Evolutionary conservation across 495 filamentous ascomycete species (phyloP), one percentile per base, ranked within the genome.

Genomic region (Achaetomiella virescens): DNA sequence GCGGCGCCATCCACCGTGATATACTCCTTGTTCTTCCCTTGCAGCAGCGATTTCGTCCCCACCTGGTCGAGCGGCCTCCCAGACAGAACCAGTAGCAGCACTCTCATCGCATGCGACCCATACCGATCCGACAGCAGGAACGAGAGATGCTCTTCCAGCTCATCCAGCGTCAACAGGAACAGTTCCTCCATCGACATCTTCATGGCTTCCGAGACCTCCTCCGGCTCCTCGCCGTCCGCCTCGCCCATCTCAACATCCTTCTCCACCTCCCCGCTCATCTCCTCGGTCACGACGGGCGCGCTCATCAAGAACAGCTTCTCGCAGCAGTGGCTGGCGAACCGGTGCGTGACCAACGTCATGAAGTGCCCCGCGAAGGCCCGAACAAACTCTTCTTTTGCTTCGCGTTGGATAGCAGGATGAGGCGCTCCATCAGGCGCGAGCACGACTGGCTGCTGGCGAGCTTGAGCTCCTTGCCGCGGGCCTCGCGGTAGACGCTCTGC

Each of bases 251-350:
- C 61, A 8, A 65, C 64, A 10, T 55, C 55, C 20, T 57, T 48
- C 14, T 61, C 65, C 21, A 46, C 57, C 33, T 55, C 48, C 31
- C 80, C 73, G 48, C 77, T 80, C 50, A 89, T 68, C 68, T 91
- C 88, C 58, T 85, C 72, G 20, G 85, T 87, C 22, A 96, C 86
- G 7, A 87, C 73, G 0, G 87, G 84, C 17, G 91, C 91, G 9
- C 87, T 85, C 52, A 86, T 81, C 35, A 90, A 75, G 63, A 98
- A 97, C 10, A 98, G 77, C 15, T 88, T 90, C 73, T 98, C 93
- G 70, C 92, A 97, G 66, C 91, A 97, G 72, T 98, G 93, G 49
- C 89, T 90, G 4, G 93, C 93, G 66, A 98, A 98, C 25, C 91
- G 86, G 69, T 98, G 93, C 63, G 93, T 91, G 21, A 96, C 82